These are phyloP conservation scores for Magnaporthiopsis rhizophila DNA, from an alignment of 2,329 filamentous ascomycete species.

Conservation along the genomic window DNA sequence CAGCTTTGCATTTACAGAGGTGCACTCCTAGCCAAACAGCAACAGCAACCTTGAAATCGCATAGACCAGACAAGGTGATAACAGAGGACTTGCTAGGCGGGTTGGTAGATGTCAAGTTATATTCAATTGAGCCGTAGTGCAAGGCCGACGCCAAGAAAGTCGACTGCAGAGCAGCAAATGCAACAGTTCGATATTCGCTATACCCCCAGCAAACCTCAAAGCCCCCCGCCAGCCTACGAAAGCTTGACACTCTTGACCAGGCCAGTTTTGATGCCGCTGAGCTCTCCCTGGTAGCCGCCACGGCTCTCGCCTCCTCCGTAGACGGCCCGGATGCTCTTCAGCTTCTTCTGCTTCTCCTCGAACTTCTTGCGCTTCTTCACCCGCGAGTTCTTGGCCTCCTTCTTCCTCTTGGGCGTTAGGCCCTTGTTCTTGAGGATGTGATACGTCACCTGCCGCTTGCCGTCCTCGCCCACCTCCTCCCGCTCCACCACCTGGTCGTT, in stretches of 20 bases:
- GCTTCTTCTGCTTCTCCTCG: constrained; percentile 93
- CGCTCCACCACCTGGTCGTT: constrained; percentile 55
- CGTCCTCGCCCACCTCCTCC: constrained; percentile 68
- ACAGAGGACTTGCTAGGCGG: too few species aligned
- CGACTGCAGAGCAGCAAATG: too few species aligned
- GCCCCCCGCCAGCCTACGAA: constrained; percentile 30
- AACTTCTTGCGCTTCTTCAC: constrained; percentile 98
- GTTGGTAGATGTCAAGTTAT: too few species aligned
- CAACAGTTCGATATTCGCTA: background rate
- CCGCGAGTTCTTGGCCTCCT: constrained; percentile 88
- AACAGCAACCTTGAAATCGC: too few species aligned
- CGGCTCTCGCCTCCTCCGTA: constrained; percentile 81
- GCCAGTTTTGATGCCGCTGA: constrained; percentile 90
- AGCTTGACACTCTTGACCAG: constrained; percentile 91
- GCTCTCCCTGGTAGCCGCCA: constrained; percentile 83
- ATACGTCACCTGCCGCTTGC: constrained; percentile 88
- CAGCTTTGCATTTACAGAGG: too few species aligned
- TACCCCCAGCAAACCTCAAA: too few species aligned
- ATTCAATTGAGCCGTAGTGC: too few species aligned
- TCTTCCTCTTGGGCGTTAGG: constrained; percentile 71
- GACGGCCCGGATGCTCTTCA: constrained; percentile 74
- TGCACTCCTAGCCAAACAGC: too few species aligned
- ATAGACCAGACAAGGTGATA: too few species aligned
- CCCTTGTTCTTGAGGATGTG: constrained; percentile 98
- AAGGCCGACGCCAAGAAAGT: too few species aligned